These are phyloP conservation scores for Wickerhamiella bombiphila DNA, from an alignment of 805 yeast genomes.

Conservation along the genomic window DNA sequence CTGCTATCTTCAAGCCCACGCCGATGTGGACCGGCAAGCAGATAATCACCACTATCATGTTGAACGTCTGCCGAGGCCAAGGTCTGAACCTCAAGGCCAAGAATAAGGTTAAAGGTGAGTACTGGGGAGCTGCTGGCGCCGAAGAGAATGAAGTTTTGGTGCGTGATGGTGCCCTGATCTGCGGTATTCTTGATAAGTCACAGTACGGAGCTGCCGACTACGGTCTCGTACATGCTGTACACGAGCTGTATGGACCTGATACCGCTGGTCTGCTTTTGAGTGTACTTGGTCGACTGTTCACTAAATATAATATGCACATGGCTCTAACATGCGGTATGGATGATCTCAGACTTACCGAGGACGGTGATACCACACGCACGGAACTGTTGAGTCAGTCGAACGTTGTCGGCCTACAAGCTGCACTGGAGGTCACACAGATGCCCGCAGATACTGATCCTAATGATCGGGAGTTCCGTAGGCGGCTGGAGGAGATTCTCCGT, in stretches of 20 bases:
- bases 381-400: slow-evolving; percentile 65
- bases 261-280: slow-evolving; percentile 81
- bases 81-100: slow-evolving; percentile 75
- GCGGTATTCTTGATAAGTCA: slow-evolving; percentile 93
- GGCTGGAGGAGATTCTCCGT: slow-evolving; percentile 87
- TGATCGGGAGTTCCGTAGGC: slow-evolving; percentile 66
- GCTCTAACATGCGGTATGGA: slow-evolving; percentile 99
- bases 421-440: slow-evolving; percentile 84
- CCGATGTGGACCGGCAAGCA: slow-evolving; percentile 98
- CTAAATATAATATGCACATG: slow-evolving; percentile 79
- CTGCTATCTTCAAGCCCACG: slow-evolving; percentile 72
- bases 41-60: slow-evolving; percentile 77
- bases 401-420: slow-evolving; percentile 82
- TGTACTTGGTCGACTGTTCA: slow-evolving; percentile 88
- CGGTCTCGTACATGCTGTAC: slow-evolving; percentile 92
- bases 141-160: slow-evolving; percentile 75
- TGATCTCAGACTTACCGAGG: slow-evolving; percentile 79
- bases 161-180: slow-evolving; percentile 70
- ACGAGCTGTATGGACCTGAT: slow-evolving; percentile 86
- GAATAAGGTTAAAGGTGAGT: slow-evolving; percentile 84
- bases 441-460: slow-evolving; percentile 33
- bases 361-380: slow-evolving; percentile 80
- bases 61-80: slow-evolving; percentile 71
- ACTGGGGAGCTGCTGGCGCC: slow-evolving; percentile 73
- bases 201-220: slow-evolving; percentile 97